Evolutionary conservation across 2,329 filamentous ascomycete genomes (phyloP).

Genomic region (Colletotrichum musae): DNA sequence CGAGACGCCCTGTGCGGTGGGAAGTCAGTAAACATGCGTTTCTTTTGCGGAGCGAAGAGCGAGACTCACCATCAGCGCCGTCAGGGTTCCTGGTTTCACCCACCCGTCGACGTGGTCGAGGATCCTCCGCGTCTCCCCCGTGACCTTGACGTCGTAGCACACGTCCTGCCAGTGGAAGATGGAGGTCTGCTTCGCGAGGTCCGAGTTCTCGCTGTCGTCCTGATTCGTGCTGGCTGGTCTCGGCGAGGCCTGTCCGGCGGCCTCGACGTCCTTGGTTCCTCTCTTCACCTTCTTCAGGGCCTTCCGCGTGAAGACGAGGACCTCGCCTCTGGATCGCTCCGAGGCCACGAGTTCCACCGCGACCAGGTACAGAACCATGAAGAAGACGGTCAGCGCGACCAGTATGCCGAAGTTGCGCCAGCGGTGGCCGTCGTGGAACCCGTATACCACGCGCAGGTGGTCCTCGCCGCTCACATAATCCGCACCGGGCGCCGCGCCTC

Average conservation of each 20-base stretch:
- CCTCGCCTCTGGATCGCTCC: conserved; percentile 72
- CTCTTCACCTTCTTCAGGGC: conserved; percentile 24
- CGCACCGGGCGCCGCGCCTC: conserved; percentile 60
- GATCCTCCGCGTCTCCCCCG: conserved; percentile 73
- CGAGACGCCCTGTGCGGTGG: conserved; percentile 25
- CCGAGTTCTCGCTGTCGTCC: conserved; percentile 14
- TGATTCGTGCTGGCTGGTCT: background rate
- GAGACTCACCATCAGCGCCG: conserved; percentile 74
- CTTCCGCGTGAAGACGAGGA: conserved; percentile 71
- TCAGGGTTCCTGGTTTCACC: conserved; percentile 78
- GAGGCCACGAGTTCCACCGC: conserved; percentile 62
- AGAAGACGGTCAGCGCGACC: conserved; percentile 64
- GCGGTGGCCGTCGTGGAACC: conserved; percentile 59
- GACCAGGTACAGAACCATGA: conserved; percentile 63
- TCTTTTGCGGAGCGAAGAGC: conserved; percentile 61
- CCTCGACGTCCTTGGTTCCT: background rate
- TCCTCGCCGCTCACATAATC: conserved; percentile 58
- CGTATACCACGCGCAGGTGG: conserved; percentile 59
- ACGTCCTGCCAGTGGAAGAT: conserved; percentile 79
- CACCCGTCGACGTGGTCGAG: conserved; percentile 77
- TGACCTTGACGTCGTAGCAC: conserved; percentile 78
- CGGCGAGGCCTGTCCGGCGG: background rate
- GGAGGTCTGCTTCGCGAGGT: conserved; percentile 64
- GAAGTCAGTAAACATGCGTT: too few species aligned
- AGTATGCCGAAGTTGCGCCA: conserved; percentile 73